These are phyloP conservation scores for Chaetothyriales sp. DNA, from an alignment of 2,329 filamentous ascomycete genomes.

Conservation along the genomic window DNA sequence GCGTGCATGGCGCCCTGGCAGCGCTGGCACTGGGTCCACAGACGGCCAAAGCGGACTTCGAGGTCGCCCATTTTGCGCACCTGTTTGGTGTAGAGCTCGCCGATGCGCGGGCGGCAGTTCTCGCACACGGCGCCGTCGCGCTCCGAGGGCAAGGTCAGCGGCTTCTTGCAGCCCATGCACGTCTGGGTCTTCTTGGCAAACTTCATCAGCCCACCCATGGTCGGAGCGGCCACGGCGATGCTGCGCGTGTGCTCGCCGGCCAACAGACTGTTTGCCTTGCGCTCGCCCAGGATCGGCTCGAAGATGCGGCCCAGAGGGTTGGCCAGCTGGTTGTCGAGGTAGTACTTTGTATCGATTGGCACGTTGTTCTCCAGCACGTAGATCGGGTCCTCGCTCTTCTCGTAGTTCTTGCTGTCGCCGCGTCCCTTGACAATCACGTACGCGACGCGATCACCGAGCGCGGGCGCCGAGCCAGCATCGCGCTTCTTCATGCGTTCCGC, in stretches of 20 bases:
- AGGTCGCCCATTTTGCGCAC: constrained; percentile 78
- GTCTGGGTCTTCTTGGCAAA: constrained; percentile 96
- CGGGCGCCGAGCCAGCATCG: constrained; percentile 83
- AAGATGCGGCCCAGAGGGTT: constrained; percentile 93
- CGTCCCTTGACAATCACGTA: constrained; percentile 96
- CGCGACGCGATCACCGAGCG: constrained; percentile 84
- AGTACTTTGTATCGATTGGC: constrained; percentile 95
- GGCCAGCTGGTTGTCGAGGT: constrained; percentile 92
- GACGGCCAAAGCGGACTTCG: constrained; percentile 75
- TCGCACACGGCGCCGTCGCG: constrained; percentile 72
- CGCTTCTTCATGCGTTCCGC: constrained; percentile 95
- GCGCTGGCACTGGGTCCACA: constrained; percentile 97
- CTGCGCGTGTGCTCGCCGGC: constrained; percentile 90
- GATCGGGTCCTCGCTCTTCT: constrained; percentile 92
- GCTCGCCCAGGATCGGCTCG: constrained; percentile 90
- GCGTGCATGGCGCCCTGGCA: constrained; percentile 97
- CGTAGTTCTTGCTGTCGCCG: constrained; percentile 82
- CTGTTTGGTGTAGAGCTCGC: constrained; percentile 86
- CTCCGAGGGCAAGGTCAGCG: constrained; percentile 64
- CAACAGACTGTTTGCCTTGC: constrained; percentile 70
- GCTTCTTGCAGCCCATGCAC: constrained; percentile 98
- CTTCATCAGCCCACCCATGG: constrained; percentile 90
- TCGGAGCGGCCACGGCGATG: constrained; percentile 81
- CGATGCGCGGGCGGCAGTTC: constrained; percentile 69
- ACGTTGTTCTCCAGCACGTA: constrained; percentile 96